Conservation (phyloP, 352 stramenopile genomes). For the Saprolegnia parasitica region DNA sequence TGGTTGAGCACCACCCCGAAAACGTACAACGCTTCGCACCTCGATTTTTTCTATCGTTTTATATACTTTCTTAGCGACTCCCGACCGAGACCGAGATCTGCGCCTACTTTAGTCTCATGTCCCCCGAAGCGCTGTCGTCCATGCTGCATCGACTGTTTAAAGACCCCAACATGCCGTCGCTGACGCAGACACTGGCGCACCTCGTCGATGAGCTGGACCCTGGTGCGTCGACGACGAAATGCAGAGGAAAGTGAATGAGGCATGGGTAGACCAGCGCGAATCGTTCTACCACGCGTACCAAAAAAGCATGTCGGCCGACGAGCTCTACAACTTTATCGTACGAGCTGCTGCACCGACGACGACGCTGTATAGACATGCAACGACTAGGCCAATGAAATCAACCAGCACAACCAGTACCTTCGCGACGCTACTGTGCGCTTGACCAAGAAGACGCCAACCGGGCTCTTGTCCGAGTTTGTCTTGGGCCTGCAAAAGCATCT, state of each 20-base stretch:
- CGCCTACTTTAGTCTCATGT: slow-evolving; percentile 15
- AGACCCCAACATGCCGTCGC: slow-evolving; percentile 7
- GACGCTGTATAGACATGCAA: neutral
- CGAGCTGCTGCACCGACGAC: no score
- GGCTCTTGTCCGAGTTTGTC: slow-evolving; percentile 5
- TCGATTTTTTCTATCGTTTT: no score
- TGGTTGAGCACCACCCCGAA: neutral
- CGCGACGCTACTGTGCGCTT: neutral
- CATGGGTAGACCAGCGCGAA: neutral
- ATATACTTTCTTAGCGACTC: no score
- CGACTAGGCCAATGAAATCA: neutral
- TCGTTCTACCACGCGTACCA: slow-evolving; percentile 17
- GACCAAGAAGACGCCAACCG: neutral
- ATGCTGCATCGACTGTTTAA: slow-evolving; percentile 14
- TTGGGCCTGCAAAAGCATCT: neutral
- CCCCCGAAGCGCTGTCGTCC: slow-evolving; percentile 7
- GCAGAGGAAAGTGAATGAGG: no score
- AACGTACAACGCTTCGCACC: no score
- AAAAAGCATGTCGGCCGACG: slow-evolving; percentile 20
- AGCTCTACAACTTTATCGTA: slow-evolving; percentile 23
- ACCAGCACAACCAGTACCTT: neutral
- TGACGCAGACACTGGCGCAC: neutral
- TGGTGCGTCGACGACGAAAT: slow-evolving; percentile 6
- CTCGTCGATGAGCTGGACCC: slow-evolving; percentile 12
- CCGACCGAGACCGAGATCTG: slow-evolving; percentile 10